These are phyloP conservation scores for Ceratobasidium sp. DNA, from an alignment of 1,284 basidiomycete genomes.

Conservation along the genomic window DNA sequence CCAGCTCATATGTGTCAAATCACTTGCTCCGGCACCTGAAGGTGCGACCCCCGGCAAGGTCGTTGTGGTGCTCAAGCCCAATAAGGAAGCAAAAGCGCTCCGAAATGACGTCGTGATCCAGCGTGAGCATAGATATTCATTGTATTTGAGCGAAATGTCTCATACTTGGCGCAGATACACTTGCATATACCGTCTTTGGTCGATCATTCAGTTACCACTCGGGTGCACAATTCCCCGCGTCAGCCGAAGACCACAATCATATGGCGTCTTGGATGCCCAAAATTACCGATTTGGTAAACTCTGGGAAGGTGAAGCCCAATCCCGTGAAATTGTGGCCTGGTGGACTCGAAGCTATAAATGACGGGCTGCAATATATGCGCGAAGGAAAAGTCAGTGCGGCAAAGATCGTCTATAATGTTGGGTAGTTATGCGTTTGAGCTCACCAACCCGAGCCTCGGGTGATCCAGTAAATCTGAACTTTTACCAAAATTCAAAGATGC, in stretches of 20 bases:
- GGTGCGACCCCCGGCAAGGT: conserved; percentile 46
- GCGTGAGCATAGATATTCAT: neutral
- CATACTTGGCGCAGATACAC: conserved; percentile 47
- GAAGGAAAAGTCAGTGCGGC: conserved; percentile 51
- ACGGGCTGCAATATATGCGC: conserved; percentile 45
- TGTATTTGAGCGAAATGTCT: neutral
- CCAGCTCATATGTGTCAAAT: conserved; percentile 16
- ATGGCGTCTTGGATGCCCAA: conserved; percentile 52
- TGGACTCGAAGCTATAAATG: conserved; percentile 29
- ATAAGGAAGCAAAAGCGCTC: conserved; percentile 13
- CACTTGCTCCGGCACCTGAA: conserved; percentile 48
- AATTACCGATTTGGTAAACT: conserved; percentile 48
- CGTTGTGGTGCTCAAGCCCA: conserved; percentile 22
- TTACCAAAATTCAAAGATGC: too few relatives aligned
- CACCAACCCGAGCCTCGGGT: too few relatives aligned
- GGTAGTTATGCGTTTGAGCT: neutral
- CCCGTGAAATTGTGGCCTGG: conserved; percentile 49
- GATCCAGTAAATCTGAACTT: neutral
- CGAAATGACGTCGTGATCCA: conserved; percentile 31
- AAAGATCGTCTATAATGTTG: conserved; percentile 49
- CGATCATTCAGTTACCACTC: conserved; percentile 49
- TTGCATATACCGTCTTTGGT: conserved; percentile 50
- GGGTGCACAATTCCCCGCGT: conserved; percentile 51
- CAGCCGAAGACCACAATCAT: conserved; percentile 52
- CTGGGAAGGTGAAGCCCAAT: conserved; percentile 51